Base-by-base conservation (phyloP, 164 flowering plant species). In the Nymphaea colorata region DNA sequence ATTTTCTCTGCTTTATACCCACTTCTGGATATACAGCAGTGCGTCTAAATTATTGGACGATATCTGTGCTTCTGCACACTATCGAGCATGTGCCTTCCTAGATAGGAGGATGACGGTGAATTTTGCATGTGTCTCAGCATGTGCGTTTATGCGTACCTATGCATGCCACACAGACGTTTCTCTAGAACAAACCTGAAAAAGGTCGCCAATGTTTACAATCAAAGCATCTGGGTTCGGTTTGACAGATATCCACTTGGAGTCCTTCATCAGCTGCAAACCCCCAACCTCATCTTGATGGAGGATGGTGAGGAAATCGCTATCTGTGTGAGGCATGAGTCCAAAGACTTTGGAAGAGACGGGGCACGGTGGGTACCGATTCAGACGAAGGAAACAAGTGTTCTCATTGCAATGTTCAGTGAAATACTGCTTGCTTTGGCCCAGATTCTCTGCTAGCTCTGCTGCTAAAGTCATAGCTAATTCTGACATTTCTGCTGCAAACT, bases 301-400 rank as follows among this genome's bases (percentile, higher is more conserved):
- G 6, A 90, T 77, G 43, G 93, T 90, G 4, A 90, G 87, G 65
- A 90, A 87, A 69, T 83, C 93, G 41, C 93, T 86, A 70, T 90
- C 96, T 2, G 93, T 90, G 76, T 90, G 96, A 11, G 96, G 91
- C 65, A 87, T 83, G 62, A 90, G 64, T 11, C 96, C 96, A 11
- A 67, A 76, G 36, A 83, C 72, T 10, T 85, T 86, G 2, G 74
- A 65, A 0, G 86, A 75, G 12, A 82, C 10, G 25, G 85, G 77
- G 71, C 96, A 87, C 11, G 75, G 63, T 0, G 93, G 96, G 70
- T 87, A 90, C 63, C 73, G 84, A 70, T 87, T 90, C 77, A 90
- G 71, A 12, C 96, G 82, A 66, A 87, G 87, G 70, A 82, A 86
- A 78, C 89, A 85, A 1, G 89, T 79, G 67, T 75, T 79, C 59